Evolutionary conservation across 2,329 filamentous ascomycete species (phyloP).

Genomic region (Ascochyta pisi): DNA sequence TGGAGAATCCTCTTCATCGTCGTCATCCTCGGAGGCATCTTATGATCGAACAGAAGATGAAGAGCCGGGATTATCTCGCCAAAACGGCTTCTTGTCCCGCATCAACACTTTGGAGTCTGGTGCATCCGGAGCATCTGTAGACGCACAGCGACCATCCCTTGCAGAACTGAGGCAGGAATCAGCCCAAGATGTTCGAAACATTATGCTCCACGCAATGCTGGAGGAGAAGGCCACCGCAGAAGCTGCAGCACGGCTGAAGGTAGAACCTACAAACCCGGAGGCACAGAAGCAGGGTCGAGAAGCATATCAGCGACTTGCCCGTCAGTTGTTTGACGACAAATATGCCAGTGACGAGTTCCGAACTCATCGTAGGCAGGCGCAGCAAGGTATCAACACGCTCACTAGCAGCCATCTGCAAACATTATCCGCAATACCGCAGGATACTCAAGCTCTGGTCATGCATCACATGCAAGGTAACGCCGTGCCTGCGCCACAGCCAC

Average conservation of each 20-base stretch:
- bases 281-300: slow-evolving; percentile 46
- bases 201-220: slow-evolving; percentile 54
- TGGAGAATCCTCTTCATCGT: slow-evolving; percentile 43
- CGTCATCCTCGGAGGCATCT: slow-evolving; percentile 33
- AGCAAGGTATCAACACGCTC: slow-evolving; percentile 48
- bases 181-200: slow-evolving; percentile 41
- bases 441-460: slow-evolving; percentile 35
- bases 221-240: slow-evolving; percentile 53
- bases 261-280: slow-evolving; percentile 43
- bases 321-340: slow-evolving; percentile 47
- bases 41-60: slow-evolving; percentile 32
- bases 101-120: slow-evolving; percentile 40
- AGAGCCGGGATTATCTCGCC: slow-evolving; percentile 17
- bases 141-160: slow-evolving; percentile 18
- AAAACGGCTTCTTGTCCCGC: slow-evolving; percentile 33
- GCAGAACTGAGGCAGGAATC: slow-evolving; percentile 31
- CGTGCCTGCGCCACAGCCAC: slow-evolving; percentile 18
- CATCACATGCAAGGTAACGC: slow-evolving; percentile 16
- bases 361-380: slow-evolving; percentile 40
- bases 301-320: slow-evolving; percentile 50
- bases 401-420: slow-evolving; percentile 36
- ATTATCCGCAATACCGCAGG: slow-evolving; percentile 28
- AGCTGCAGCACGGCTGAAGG: slow-evolving; percentile 47
- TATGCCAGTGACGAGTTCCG: slow-evolving; percentile 50
- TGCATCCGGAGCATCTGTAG: slow-evolving; percentile 22